Percentiles rank a stretch among this genome's conserved stretches.
phyloP scores from a whole-genome alignment of 2,329 filamentous ascomycete genomes.

The Claviceps purpurea region DNA sequence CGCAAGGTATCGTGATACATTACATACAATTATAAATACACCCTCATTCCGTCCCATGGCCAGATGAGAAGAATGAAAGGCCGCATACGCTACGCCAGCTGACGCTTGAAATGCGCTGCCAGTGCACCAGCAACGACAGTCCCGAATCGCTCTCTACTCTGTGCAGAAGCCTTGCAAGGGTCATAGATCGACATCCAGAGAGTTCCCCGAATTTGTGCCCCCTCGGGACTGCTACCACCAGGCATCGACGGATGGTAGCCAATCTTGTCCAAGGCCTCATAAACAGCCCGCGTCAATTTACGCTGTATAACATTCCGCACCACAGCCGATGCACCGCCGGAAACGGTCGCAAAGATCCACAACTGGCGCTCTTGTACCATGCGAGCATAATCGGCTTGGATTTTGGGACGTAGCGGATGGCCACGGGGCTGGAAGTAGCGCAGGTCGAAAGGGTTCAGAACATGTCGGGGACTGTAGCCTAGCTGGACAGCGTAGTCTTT shows the following conservation, averaged over 20 bases:
- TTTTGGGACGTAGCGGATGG: constrained; percentile 16
- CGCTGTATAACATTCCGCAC: constrained; percentile 14
- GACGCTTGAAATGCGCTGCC: constrained; percentile 3
- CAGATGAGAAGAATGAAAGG: not conserved
- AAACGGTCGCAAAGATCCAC: constrained; percentile 17
- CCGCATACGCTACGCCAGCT: not conserved
- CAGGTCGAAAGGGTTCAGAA: constrained; percentile 20
- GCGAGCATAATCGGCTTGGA: constrained; percentile 15
- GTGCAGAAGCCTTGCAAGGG: constrained; percentile 8
- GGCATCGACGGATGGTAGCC: constrained; percentile 11
- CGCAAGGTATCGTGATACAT: not conserved
- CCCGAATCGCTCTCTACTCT: constrained; percentile 11
- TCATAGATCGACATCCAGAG: constrained; percentile 12
- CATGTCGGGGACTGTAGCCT: constrained; percentile 15
- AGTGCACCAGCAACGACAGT: constrained; percentile 8
- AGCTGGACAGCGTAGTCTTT: constrained; percentile 13
- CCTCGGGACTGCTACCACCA: constrained; percentile 2
- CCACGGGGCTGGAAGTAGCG: constrained; percentile 19
- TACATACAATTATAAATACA: not conserved
- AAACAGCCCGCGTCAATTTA: constrained; percentile 16
- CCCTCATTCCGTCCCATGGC: not conserved
- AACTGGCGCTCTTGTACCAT: constrained; percentile 16
- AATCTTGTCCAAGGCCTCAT: constrained; percentile 13
- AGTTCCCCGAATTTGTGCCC: constrained; percentile 12
- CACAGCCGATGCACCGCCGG: constrained; percentile 9